phyloP scores from a whole-genome alignment of 2,329 filamentous ascomycete genomes.

The Ceratocystis colombiana region DNA sequence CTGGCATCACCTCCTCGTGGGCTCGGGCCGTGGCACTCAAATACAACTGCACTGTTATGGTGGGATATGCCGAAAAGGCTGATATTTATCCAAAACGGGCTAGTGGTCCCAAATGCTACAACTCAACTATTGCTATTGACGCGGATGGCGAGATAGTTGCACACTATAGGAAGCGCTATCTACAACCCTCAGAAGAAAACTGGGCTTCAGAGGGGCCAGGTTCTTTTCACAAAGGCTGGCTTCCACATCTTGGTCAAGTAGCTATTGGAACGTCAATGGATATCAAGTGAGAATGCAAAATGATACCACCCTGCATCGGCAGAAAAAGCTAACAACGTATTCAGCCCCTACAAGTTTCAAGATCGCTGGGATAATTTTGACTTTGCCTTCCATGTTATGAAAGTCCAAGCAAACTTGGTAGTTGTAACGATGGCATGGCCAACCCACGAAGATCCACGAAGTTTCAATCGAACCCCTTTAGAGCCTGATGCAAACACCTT shows the following conservation, averaged over 20 bases:
- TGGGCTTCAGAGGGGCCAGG: slow-evolving; percentile 48
- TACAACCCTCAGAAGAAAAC: slow-evolving; percentile 52
- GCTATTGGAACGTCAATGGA: slow-evolving; percentile 52
- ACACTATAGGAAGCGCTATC: slow-evolving; percentile 45
- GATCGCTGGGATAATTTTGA: slow-evolving; percentile 28
- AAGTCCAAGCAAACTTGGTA: slow-evolving; percentile 49
- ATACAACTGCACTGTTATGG: slow-evolving; percentile 51
- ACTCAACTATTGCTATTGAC: slow-evolving; percentile 40
- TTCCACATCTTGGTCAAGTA: slow-evolving; percentile 39
- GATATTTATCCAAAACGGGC: slow-evolving; percentile 16
- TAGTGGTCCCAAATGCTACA: slow-evolving; percentile 35
- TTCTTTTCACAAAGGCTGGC: slow-evolving; percentile 38
- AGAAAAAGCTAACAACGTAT: slow-evolving; percentile 30
- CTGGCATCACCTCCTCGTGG: slow-evolving; percentile 55
- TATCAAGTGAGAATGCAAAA: slow-evolving; percentile 36
- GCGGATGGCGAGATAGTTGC: slow-evolving; percentile 42
- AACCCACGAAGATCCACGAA: slow-evolving; percentile 43
- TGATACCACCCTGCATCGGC: slow-evolving; percentile 39
- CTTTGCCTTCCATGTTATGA: slow-evolving; percentile 46
- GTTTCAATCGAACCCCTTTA: slow-evolving; percentile 39
- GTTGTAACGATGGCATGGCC: slow-evolving; percentile 72
- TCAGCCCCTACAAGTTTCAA: slow-evolving; percentile 25
- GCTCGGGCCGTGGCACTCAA: slow-evolving; percentile 50
- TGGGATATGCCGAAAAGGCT: slow-evolving; percentile 56
- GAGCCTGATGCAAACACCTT: slow-evolving; percentile 65